phyloP scores from a whole-genome alignment of 768 basidiomycete species.

The Phanerochaete sordida region DNA sequence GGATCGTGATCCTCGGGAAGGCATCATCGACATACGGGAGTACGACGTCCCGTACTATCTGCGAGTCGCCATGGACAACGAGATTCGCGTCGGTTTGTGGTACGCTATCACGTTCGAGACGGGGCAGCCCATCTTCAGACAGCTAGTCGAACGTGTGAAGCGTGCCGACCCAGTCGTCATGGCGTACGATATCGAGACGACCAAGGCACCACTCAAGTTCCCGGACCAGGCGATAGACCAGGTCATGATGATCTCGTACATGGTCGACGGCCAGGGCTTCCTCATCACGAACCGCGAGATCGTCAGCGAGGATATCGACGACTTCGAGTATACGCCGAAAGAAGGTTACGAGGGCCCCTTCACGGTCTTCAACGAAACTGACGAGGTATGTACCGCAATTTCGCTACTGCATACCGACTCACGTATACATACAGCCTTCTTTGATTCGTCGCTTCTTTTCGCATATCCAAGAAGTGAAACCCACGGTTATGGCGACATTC shows the following conservation, averaged over 20 bases:
- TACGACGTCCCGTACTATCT: conserved; percentile 97
- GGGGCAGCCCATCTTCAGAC: conserved; percentile 72
- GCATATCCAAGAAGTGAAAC: conserved; percentile 89
- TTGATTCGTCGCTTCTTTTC: conserved; percentile 87
- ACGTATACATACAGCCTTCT: conserved; percentile 48
- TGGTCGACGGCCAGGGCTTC: conserved; percentile 97
- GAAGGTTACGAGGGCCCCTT: conserved; percentile 98
- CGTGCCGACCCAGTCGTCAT: conserved; percentile 99
- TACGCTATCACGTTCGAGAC: conserved; percentile 82
- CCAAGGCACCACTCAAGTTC: conserved; percentile 99
- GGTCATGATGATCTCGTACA: conserved; percentile 99
- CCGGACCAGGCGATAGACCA: conserved; percentile 95
- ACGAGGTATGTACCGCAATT: conserved; percentile 61
- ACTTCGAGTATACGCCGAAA: conserved; percentile 98
- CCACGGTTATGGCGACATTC: conserved; percentile 96
- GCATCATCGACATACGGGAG: conserved; percentile 91
- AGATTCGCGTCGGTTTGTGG: conserved; percentile 97
- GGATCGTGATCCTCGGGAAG: conserved; percentile 84
- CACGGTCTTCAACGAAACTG: conserved; percentile 88
- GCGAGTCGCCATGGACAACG: conserved; percentile 99
- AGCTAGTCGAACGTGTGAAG: conserved; percentile 82
- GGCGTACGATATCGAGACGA: conserved; percentile 99
- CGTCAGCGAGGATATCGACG: conserved; percentile 94
- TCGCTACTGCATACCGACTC: neutral
- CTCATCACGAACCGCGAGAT: conserved; percentile 98